These are phyloP conservation scores for Dactylellina drechsleri DNA, from an alignment of 2,329 filamentous ascomycete species.

Conservation along the genomic window DNA sequence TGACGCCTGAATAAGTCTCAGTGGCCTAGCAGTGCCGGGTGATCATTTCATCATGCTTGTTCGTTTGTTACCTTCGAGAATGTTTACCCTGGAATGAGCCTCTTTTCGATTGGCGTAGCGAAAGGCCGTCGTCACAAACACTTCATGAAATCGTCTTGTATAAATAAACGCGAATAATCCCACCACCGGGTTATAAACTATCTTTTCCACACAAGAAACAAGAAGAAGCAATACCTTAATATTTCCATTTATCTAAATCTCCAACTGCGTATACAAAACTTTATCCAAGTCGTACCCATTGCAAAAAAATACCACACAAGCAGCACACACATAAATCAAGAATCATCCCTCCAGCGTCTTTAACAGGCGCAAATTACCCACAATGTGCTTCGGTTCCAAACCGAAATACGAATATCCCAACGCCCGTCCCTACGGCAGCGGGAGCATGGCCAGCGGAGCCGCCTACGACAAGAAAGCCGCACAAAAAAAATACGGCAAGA, in stretches of 20 bases:
- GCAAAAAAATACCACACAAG: neutral
- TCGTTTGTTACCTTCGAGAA: too few species aligned
- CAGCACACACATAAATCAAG: neutral
- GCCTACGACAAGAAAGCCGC: slow-evolving; percentile 29
- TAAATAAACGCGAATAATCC: slow-evolving; percentile 3
- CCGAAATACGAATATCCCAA: slow-evolving; percentile 26
- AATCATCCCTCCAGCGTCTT: neutral
- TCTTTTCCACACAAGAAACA: neutral
- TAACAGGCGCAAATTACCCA: neutral
- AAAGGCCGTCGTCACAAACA: neutral
- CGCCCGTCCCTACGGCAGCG: slow-evolving; percentile 43
- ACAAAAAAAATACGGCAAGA: slow-evolving; percentile 15
- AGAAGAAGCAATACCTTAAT: too few species aligned
- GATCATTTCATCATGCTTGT: slow-evolving; percentile 50
- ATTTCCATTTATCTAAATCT: too few species aligned
- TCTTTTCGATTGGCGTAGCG: neutral
- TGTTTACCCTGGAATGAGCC: neutral
- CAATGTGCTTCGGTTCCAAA: slow-evolving; percentile 53
- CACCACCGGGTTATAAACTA: neutral
- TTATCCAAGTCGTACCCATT: too few species aligned
- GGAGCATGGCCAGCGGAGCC: slow-evolving; percentile 19
- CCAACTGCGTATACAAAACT: too few species aligned
- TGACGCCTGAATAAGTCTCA: neutral
- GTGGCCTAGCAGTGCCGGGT: slow-evolving; percentile 37
- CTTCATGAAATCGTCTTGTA: neutral